phyloP scores from a whole-genome alignment of 805 yeast genomes.

The Nakazawaea wickerhamii region DNA sequence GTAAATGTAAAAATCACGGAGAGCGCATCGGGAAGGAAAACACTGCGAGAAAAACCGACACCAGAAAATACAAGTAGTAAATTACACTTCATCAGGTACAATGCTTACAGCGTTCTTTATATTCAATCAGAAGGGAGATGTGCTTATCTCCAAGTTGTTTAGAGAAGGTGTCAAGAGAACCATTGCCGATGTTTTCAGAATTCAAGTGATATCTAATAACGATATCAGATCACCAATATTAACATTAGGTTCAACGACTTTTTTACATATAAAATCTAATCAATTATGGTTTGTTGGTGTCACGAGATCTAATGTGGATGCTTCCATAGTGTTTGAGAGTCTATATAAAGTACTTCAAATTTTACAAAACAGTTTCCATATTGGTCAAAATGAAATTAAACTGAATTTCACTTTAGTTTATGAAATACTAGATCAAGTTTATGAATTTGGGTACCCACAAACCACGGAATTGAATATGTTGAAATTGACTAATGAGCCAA shows the following conservation, averaged over 20 bases:
- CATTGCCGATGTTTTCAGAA: constrained; percentile 83
- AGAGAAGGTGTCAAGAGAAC: constrained; percentile 73
- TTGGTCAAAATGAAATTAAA: constrained; percentile 47
- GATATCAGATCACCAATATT: constrained; percentile 62
- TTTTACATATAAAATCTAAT: constrained; percentile 63
- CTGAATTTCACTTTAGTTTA: constrained; percentile 65
- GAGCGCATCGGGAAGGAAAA: not conserved
- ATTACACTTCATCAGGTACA: not conserved
- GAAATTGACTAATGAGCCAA: constrained; percentile 3
- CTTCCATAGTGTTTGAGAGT: constrained; percentile 74
- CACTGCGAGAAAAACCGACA: not conserved
- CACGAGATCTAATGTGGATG: constrained; percentile 85
- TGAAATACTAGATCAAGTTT: constrained; percentile 70
- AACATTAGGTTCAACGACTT: constrained; percentile 90
- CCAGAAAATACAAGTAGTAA: not conserved
- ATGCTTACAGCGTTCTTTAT: constrained; percentile 87
- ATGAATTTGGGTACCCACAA: constrained; percentile 77
- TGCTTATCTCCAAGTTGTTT: constrained; percentile 67
- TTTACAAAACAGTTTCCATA: constrained; percentile 37
- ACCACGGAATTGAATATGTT: constrained; percentile 43
- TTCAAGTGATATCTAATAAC: constrained; percentile 75
- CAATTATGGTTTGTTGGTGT: constrained; percentile 81
- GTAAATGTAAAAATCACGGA: no score
- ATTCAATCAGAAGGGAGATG: constrained; percentile 77
- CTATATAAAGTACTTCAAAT: constrained; percentile 56